These are phyloP conservation scores for Clarkia xantiana DNA, from an alignment of 345 rosid genomes.

Conservation along the genomic window DNA sequence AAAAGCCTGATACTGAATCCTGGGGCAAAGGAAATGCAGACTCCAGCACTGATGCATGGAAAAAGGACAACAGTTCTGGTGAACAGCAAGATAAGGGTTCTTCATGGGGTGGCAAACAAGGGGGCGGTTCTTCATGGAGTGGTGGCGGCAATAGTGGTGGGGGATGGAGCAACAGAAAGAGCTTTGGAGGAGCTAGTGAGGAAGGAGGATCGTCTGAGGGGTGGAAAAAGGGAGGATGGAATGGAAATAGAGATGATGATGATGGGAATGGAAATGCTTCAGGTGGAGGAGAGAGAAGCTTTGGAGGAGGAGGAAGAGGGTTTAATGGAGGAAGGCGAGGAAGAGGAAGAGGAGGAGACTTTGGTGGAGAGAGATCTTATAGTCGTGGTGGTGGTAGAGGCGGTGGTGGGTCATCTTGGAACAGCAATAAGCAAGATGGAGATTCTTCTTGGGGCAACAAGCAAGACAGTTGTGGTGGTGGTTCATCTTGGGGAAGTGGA, in stretches of 20 bases:
- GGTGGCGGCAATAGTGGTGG: constrained; percentile 7
- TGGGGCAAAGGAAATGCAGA: constrained; percentile 4
- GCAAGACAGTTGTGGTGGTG: constrained; percentile 3
- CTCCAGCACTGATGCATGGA: constrained; percentile 8
- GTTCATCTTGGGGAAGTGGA: constrained; percentile 1
- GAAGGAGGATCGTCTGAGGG: constrained; percentile 10
- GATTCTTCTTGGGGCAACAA: constrained; percentile 9
- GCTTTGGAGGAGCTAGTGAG: constrained; percentile 4
- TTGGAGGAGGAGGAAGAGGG: not conserved
- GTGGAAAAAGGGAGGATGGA: constrained; percentile 8
- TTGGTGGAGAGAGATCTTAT: constrained; percentile 6
- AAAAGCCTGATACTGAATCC: not conserved
- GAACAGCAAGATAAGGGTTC: constrained; percentile 8
- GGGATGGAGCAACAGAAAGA: constrained; percentile 22
- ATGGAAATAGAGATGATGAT: too few relatives aligned
- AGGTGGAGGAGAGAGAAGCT: not conserved
- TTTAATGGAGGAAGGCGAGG: constrained; percentile 4
- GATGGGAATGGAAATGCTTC: constrained; percentile 5
- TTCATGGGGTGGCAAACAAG: constrained; percentile 7
- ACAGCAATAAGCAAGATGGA: constrained; percentile 12
- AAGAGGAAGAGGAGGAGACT: constrained; percentile 2
- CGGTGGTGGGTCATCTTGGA: constrained; percentile 13
- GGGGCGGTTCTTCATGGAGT: constrained; percentile 2
- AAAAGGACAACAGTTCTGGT: constrained; percentile 3
- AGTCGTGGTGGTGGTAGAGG: constrained; percentile 5